phyloP scores from a whole-genome alignment of 768 basidiomycete species.

The Tylopilus plumbeoviolaceoides region DNA sequence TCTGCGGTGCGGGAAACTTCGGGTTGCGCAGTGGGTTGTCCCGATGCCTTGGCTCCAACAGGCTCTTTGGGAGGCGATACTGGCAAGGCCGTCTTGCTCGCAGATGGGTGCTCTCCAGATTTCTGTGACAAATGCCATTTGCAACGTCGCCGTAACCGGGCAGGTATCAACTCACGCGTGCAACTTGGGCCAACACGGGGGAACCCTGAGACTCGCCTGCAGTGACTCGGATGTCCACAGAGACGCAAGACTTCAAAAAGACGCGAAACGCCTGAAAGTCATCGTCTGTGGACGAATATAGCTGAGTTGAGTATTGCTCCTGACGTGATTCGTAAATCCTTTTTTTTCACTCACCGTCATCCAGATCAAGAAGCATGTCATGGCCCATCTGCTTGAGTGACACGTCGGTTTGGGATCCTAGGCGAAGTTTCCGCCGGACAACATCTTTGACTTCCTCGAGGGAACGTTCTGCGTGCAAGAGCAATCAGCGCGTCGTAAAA shows the following conservation, averaged over 20 bases:
- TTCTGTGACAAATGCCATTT: neutral
- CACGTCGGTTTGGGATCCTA: conserved; percentile 36
- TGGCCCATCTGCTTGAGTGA: conserved; percentile 51
- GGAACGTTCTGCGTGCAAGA: conserved; percentile 47
- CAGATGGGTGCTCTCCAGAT: neutral
- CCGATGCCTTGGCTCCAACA: too few relatives aligned
- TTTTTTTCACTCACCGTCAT: conserved; percentile 54
- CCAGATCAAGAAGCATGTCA: conserved; percentile 57
- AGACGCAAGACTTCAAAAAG: conserved; percentile 34
- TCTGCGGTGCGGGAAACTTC: neutral
- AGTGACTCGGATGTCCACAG: conserved; percentile 38
- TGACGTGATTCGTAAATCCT: neutral
- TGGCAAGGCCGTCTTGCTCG: neutral
- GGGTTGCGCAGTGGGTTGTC: neutral
- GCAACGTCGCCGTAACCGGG: neutral
- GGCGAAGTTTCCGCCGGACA: conserved; percentile 58
- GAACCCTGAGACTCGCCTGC: conserved; percentile 6
- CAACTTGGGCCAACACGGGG: neutral
- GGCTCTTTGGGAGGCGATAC: neutral
- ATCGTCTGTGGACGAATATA: conserved; percentile 46
- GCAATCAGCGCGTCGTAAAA: conserved; percentile 4
- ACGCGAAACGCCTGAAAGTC: conserved; percentile 73
- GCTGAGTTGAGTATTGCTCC: neutral
- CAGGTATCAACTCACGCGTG: conserved; percentile 9
- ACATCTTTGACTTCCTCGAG: conserved; percentile 54